Evolutionary conservation across 371 early-diverging fungal genomes (phyloP).

Genomic region (Mucor racemosus): DNA sequence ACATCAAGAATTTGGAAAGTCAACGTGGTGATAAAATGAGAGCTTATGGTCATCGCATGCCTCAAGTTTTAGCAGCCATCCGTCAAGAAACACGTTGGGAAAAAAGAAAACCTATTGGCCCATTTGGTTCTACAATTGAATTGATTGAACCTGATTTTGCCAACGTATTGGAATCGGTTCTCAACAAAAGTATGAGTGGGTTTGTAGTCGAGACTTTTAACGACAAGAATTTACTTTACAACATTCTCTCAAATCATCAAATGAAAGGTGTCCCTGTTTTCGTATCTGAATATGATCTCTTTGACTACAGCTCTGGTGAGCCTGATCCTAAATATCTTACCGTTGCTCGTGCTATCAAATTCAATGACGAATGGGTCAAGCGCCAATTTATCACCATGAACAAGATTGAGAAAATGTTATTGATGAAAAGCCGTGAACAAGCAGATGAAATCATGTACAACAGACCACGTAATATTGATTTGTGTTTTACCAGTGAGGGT

Average conservation of each 20-base stretch:
- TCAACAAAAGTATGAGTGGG: conserved; percentile 70
- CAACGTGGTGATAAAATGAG: conserved; percentile 69
- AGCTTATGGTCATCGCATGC: conserved; percentile 76
- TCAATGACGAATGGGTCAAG: conserved; percentile 77
- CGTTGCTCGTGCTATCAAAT: conserved; percentile 65
- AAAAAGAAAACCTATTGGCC: conserved; percentile 77
- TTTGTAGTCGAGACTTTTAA: conserved; percentile 79
- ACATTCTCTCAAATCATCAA: conserved; percentile 53
- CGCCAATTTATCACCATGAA: conserved; percentile 76
- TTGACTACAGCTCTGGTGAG: conserved; percentile 76
- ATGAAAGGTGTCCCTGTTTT: conserved; percentile 63
- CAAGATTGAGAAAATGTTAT: conserved; percentile 78
- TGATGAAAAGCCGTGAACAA: conserved; percentile 71
- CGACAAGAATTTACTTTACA: conserved; percentile 62
- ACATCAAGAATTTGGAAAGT: conserved; percentile 46
- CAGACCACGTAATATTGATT: conserved; percentile 71
- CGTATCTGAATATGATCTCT: conserved; percentile 64
- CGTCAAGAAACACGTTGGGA: conserved; percentile 60
- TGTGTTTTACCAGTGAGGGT: conserved; percentile 70
- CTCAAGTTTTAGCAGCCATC: conserved; percentile 71
- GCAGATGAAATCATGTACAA: conserved; percentile 78
- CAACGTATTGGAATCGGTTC: conserved; percentile 69
- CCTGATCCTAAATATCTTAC: conserved; percentile 71
- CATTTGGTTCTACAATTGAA: conserved; percentile 77
- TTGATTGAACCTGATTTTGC: conserved; percentile 70